A percentile compares a stretch with the other conserved stretches of the same genome.
phyloP scores from a whole-genome alignment of 1,284 basidiomycete genomes.

The Cryptococcus sp. region DNA sequence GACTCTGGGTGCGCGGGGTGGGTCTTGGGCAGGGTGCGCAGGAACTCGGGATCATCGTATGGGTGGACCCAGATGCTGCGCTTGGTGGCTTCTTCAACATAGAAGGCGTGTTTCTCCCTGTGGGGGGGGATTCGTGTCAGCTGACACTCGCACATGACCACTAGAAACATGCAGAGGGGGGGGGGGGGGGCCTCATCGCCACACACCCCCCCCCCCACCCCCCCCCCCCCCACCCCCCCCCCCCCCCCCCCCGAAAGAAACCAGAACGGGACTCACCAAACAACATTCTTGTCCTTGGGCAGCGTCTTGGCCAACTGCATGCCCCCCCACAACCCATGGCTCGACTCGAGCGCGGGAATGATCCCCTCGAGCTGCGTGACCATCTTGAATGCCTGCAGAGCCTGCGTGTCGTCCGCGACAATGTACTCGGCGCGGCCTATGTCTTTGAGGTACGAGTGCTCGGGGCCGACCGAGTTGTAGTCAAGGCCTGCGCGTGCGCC shows the following conservation, averaged over 20 bases:
- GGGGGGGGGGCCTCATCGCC: neutral
- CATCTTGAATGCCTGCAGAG: conserved; percentile 85
- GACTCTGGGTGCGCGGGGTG: conserved; percentile 45
- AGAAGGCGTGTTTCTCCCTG: conserved; percentile 40
- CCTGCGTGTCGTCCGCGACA: conserved; percentile 89
- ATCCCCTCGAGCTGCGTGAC: conserved; percentile 93
- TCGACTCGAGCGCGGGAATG: conserved; percentile 93
- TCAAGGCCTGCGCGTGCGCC: conserved; percentile 34
- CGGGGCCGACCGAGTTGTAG: conserved; percentile 74
- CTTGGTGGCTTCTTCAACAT: conserved; percentile 40
- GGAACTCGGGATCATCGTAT: conserved; percentile 43
- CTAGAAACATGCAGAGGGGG: too few species aligned
- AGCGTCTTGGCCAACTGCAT: conserved; percentile 80
- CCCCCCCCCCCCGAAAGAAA: too few species aligned
- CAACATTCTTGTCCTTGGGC: conserved; percentile 78
- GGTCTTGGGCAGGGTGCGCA: conserved; percentile 34
- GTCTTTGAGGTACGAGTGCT: conserved; percentile 96
- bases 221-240: too few species aligned
- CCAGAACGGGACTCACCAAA: conserved; percentile 85
- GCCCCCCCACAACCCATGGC: conserved; percentile 92
- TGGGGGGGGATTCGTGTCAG: neutral
- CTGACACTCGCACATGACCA: too few species aligned
- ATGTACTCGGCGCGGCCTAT: conserved; percentile 89
- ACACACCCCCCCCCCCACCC: too few species aligned
- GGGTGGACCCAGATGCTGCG: conserved; percentile 42